Evolutionary conservation across 345 rosid species (phyloP).

Genomic region (Toxicodendron radicans): DNA sequence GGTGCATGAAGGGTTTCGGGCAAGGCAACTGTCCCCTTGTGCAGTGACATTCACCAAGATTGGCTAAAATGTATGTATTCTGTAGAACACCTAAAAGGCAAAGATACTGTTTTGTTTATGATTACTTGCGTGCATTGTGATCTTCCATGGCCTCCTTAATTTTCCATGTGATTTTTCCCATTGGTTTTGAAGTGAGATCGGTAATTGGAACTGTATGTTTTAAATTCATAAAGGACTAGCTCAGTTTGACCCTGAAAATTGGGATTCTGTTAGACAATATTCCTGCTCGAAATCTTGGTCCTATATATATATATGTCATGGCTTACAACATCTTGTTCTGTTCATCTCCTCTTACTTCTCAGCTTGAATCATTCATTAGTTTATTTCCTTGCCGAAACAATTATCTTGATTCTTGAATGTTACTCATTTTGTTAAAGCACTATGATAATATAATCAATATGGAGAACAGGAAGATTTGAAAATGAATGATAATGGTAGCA

Average conservation of each 20-base stretch:
- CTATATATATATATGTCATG: no score
- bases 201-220: no score
- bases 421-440: background rate
- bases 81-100: background rate
- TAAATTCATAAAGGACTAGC: no score
- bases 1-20: background rate
- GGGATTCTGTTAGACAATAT: background rate
- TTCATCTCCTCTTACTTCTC: background rate
- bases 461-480: background rate
- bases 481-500: background rate
- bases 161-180: background rate
- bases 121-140: no score
- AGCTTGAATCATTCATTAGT: background rate
- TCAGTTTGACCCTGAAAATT: background rate
- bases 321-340: background rate
- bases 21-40: background rate
- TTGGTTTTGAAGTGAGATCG: no score
- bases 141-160: background rate
- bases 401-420: no score
- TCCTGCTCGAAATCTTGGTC: background rate
- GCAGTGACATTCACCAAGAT: conserved; percentile 4
- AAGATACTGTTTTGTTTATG: background rate
- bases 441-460: no score
- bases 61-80: background rate
- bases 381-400: background rate